Percentiles rank a stretch among this genome's conserved stretches.
These are phyloP conservation scores for Podospora pseudocomata DNA, from an alignment of 495 filamentous ascomycete genomes.

Conservation along the genomic window DNA sequence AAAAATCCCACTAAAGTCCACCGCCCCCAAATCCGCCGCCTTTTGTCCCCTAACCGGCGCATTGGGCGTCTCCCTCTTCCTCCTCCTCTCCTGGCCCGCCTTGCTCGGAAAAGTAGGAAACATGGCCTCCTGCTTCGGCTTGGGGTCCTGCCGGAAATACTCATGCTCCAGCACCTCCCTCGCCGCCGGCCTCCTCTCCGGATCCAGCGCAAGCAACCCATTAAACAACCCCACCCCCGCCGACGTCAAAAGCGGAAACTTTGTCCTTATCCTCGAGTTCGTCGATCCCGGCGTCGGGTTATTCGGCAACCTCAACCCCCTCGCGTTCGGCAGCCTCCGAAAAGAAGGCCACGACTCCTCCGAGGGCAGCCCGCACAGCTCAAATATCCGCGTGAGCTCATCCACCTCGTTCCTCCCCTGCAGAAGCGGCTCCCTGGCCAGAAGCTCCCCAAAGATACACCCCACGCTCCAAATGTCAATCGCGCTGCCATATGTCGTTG, in stretches of 20 bases:
- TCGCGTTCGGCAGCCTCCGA: conserved; percentile 83
- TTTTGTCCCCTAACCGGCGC: conserved; percentile 81
- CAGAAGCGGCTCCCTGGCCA: conserved; percentile 76
- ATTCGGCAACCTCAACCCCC: conserved; percentile 70
- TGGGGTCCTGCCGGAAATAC: conserved; percentile 88
- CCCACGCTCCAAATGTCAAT: conserved; percentile 96
- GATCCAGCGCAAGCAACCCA: conserved; percentile 70
- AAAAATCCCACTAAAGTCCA: conserved; percentile 80
- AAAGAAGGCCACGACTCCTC: conserved; percentile 84
- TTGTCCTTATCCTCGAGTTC: conserved; percentile 56
- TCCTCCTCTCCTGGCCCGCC: conserved; percentile 83
- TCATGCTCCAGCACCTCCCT: conserved; percentile 54
- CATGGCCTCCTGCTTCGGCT: conserved; percentile 79
- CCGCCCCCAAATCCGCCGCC: conserved; percentile 56
- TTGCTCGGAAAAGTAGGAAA: conserved; percentile 93
- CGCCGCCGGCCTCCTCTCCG: conserved; percentile 64
- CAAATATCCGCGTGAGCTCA: conserved; percentile 71
- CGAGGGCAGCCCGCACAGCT: conserved; percentile 84
- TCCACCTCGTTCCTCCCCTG: conserved; percentile 96
- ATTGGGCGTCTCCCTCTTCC: conserved; percentile 70
- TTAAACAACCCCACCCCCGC: conserved; percentile 68
- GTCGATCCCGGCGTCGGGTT: conserved; percentile 27
- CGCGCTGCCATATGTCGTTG: conserved; percentile 67
- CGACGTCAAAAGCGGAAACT: conserved; percentile 76
- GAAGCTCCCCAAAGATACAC: conserved; percentile 92